Evolutionary conservation across 352 stramenopile species (phyloP).

Genomic region (Globisporangium spinosum): DNA sequence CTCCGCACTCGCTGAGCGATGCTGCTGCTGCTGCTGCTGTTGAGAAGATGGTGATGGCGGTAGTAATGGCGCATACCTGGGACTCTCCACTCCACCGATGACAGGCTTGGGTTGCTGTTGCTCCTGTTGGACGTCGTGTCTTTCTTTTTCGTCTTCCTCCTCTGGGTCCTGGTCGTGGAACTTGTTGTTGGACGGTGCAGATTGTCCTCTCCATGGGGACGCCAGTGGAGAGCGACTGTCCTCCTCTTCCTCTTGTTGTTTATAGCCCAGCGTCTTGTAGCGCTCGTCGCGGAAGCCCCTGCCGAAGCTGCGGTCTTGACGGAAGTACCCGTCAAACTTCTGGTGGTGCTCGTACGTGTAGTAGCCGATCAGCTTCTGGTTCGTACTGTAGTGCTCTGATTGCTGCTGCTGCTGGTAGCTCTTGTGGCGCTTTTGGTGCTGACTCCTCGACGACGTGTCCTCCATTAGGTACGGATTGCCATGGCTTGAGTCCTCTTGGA

Average conservation of each 20-base stretch:
- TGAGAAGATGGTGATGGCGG: background rate
- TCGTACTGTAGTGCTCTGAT: background rate
- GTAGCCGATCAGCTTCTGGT: conserved; percentile 7
- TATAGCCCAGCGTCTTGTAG: conserved; percentile 1
- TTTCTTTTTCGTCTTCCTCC: background rate
- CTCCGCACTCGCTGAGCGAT: background rate
- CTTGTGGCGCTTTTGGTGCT: conserved; percentile 7
- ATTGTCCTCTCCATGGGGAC: conserved; percentile 3
- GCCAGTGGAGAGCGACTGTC: background rate
- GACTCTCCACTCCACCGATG: background rate
- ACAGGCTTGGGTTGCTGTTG: background rate
- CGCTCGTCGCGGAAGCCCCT: background rate
- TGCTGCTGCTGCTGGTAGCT: background rate
- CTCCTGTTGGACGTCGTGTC: background rate
- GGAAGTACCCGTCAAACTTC: background rate
- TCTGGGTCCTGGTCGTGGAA: conserved; percentile 2
- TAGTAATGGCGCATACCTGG: background rate
- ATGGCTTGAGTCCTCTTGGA: background rate
- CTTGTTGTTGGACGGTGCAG: background rate
- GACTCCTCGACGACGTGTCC: background rate
- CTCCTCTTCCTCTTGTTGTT: background rate
- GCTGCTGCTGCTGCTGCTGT: background rate
- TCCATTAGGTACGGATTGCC: background rate
- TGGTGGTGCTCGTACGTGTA: conserved; percentile 14
- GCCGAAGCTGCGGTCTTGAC: background rate